phyloP scores from a whole-genome alignment of 2,329 filamentous ascomycete species.

The Alternaria arbusti region DNA sequence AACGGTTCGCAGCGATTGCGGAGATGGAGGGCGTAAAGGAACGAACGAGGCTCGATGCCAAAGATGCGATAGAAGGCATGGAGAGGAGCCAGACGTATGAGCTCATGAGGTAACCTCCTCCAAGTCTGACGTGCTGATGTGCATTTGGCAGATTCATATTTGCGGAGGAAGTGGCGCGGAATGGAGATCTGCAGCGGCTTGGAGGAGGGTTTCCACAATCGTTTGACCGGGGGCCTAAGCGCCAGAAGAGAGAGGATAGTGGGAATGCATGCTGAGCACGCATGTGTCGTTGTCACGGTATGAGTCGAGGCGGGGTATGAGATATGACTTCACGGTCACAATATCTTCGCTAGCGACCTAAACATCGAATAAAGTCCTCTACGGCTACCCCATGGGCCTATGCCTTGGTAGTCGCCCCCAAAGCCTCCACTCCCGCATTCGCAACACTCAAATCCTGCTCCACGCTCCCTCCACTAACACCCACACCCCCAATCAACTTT shows the following conservation, averaged over 20 bases:
- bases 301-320: background rate
- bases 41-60: slow-evolving; percentile 30
- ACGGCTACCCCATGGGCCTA: background rate
- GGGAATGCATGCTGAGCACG: background rate
- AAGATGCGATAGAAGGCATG: slow-evolving; percentile 36
- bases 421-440: slow-evolving; percentile 19
- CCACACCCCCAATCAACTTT: slow-evolving; percentile 35
- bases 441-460: slow-evolving; percentile 35
- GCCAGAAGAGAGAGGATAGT: background rate
- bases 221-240: background rate
- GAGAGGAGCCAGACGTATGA: slow-evolving; percentile 34
- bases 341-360: background rate
- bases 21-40: slow-evolving; percentile 28
- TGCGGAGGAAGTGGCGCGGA: background rate
- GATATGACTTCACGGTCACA: background rate
- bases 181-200: background rate
- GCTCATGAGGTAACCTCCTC: background rate
- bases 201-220: background rate
- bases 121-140: background rate
- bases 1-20: slow-evolving; percentile 33
- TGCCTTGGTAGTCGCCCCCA: slow-evolving; percentile 21
- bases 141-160: background rate
- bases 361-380: background rate
- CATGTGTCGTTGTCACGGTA: background rate
- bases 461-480: slow-evolving; percentile 38